phyloP scores from a whole-genome alignment of 179 eudicot species.

The Heliamphora pulchella region DNA sequence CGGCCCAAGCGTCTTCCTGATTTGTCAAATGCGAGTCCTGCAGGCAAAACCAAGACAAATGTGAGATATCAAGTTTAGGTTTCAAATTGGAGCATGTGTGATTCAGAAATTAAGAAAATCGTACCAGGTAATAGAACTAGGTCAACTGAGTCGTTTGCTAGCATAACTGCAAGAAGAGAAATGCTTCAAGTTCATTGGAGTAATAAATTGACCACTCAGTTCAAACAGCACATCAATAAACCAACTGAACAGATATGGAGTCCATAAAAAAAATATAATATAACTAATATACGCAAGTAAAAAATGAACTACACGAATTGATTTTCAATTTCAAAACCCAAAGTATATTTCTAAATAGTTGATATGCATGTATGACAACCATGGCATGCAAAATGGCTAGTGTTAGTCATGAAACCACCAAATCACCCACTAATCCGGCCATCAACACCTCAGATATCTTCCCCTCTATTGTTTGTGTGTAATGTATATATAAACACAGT shows the following conservation, averaged over 20 bases:
- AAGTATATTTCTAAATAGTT: not conserved
- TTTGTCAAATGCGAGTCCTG: slow-evolving; percentile 97
- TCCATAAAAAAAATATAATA: not conserved
- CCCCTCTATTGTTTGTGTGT: not conserved
- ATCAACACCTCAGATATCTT: not conserved
- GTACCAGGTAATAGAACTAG: slow-evolving; percentile 86
- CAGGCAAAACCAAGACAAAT: slow-evolving; percentile 13
- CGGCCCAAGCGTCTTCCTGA: slow-evolving; percentile 96
- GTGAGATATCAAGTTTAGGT: not conserved
- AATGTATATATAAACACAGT: no score
- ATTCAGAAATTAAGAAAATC: slow-evolving; percentile 9
- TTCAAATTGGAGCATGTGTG: slow-evolving; percentile 5
- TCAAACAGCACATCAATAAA: not conserved
- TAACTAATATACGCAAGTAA: not conserved
- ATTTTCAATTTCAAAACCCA: not conserved
- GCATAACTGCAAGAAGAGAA: slow-evolving; percentile 62
- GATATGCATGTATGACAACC: not conserved
- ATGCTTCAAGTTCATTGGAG: not conserved
- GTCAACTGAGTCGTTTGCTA: slow-evolving; percentile 77
- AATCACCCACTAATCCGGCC: not conserved
- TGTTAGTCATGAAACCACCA: not conserved
- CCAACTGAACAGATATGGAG: not conserved
- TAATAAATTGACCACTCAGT: not conserved
- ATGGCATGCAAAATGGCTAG: not conserved
- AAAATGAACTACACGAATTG: not conserved